Base-by-base conservation (phyloP, 2,329 filamentous ascomycete genomes). In the Diaporthe sp. region DNA sequence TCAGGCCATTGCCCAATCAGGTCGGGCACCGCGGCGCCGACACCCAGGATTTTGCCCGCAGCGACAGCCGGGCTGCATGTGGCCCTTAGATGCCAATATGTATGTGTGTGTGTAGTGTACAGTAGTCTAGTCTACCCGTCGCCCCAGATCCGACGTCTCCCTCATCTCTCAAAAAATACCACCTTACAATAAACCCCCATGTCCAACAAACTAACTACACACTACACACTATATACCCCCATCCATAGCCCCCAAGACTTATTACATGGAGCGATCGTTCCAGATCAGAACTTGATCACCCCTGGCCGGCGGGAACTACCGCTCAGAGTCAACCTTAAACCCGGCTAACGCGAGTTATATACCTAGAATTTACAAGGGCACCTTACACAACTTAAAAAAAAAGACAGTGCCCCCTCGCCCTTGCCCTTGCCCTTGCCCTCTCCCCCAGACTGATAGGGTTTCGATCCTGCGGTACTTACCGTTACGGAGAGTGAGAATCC, bases 1-100 rank as follows among this genome's bases (percentile, higher is more conserved):
- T 71, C 70, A 71, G 47, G 44, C 47, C 15, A 63, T 55, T 55
- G 56, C 59, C 70, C 70, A 71, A 71, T 71, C 70, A 63, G 8
- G 25, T 35, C 32, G 32, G 32, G 27, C 9, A 25, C 22, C 56
- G 30, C n/a, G n/a, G 27, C 32, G 17, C 69, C 44, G 56, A 42
- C 56, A 32, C 35, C 15, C 50, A 42, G 44, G 56, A 15, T 51
- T 44, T 30, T 17, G 55, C 55, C 53, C 53, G n/a, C n/a, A n/a
- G n/a, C 44, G 55, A 15, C 17, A 10, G n/a, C 32, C 47, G 69
- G 55, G 61, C n/a, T 65, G 42, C 42, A 65, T 65, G 27, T 63
- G n/a, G 42, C 27, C 13, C 42, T 44, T 22, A 27, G 61, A 50
- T 35, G 61, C 42, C 42, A 50, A n/a, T 50, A 44, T 50, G 61